Conservation (phyloP, 2,329 filamentous ascomycete genomes). For the Diaporthe velutina region DNA sequence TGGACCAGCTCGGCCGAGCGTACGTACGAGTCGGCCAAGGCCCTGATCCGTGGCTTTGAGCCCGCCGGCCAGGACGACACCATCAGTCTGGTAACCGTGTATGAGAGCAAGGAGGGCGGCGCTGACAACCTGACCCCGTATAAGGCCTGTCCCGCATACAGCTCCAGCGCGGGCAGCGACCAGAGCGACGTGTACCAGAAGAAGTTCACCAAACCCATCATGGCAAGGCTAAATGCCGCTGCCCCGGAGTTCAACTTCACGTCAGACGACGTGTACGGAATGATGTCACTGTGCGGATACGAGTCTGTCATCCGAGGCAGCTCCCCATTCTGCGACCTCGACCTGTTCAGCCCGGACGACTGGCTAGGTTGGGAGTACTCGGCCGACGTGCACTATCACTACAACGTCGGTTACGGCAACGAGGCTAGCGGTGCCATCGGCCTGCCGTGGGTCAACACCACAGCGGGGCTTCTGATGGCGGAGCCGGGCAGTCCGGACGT, state of each 20-base stretch:
- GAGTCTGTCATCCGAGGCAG: slow-evolving; percentile 73
- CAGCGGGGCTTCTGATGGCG: slow-evolving; percentile 62
- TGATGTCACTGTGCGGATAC: slow-evolving; percentile 76
- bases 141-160: slow-evolving; percentile 74
- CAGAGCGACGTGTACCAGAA: slow-evolving; percentile 64
- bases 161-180: slow-evolving; percentile 66
- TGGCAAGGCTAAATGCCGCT: slow-evolving; percentile 65
- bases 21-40: slow-evolving; percentile 69
- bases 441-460: slow-evolving; percentile 76
- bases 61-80: slow-evolving; percentile 58
- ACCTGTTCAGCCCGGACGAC: slow-evolving; percentile 71
- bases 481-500: slow-evolving; percentile 45
- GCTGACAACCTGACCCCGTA: slow-evolving; percentile 75
- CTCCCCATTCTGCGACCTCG: slow-evolving; percentile 71
- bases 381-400: slow-evolving; percentile 73
- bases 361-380: slow-evolving; percentile 77
- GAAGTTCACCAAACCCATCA: slow-evolving; percentile 71
- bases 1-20: slow-evolving; percentile 75
- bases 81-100: slow-evolving; percentile 67
- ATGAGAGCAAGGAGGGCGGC: slow-evolving; percentile 68
- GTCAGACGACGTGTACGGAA: slow-evolving; percentile 71
- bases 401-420: slow-evolving; percentile 76
- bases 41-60: slow-evolving; percentile 69
- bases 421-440: slow-evolving; percentile 69
- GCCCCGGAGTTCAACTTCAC: slow-evolving; percentile 74